These are phyloP conservation scores for Farysia itapuensis DNA, from an alignment of 1,284 basidiomycete species.

Conservation along the genomic window DNA sequence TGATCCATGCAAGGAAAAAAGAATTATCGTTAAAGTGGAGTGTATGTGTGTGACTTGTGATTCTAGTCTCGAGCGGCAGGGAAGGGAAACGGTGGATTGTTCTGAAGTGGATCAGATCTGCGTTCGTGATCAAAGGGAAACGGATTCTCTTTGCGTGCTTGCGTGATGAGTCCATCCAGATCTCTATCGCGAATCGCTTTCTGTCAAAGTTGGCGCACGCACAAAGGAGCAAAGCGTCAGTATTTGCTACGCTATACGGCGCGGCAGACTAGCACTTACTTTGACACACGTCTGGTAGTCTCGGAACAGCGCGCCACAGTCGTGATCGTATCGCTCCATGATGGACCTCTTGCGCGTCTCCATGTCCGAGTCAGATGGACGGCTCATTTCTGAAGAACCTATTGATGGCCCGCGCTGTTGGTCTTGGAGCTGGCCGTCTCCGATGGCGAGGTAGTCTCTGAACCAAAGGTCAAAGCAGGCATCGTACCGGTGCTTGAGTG, in stretches of 20 bases:
- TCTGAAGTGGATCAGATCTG: slow-evolving; percentile 6
- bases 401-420: slow-evolving; percentile 61
- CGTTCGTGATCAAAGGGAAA: slow-evolving; percentile 51
- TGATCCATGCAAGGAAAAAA: too few relatives aligned
- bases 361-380: slow-evolving; percentile 9
- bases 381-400: slow-evolving; percentile 3
- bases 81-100: slow-evolving; percentile 51
- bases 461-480: slow-evolving; percentile 96
- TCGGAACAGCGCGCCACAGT: slow-evolving; percentile 78
- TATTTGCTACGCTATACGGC: background rate
- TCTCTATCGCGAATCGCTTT: slow-evolving; percentile 78
- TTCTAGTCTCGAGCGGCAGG: slow-evolving; percentile 32
- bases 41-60: too few relatives aligned
- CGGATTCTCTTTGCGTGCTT: slow-evolving; percentile 66
- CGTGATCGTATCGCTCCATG: slow-evolving; percentile 68
- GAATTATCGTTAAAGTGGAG: too few relatives aligned
- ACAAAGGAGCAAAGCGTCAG: background rate
- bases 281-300: slow-evolving; percentile 78
- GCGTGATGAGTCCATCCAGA: slow-evolving; percentile 73
- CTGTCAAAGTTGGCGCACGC: slow-evolving; percentile 64
- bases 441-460: slow-evolving; percentile 74
- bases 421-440: slow-evolving; percentile 47
- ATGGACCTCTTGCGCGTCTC: slow-evolving; percentile 19
- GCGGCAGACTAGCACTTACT: slow-evolving; percentile 61
- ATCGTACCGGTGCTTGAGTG: slow-evolving; percentile 85